These are phyloP conservation scores for Petunia axillaris DNA, from an alignment of 257 asterid genomes.

Conservation along the genomic window DNA sequence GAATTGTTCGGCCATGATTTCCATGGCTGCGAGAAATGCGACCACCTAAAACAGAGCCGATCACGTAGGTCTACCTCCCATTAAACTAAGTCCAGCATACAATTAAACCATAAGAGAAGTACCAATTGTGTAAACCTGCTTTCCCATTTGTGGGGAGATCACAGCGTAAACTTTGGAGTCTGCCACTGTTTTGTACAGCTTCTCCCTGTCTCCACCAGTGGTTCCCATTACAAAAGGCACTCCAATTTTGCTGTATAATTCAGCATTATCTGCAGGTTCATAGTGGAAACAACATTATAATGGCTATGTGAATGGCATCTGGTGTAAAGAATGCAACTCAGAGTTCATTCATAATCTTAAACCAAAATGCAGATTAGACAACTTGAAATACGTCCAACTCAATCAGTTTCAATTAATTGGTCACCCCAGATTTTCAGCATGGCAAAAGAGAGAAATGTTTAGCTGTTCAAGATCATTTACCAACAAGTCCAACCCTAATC, in stretches of 20 bases:
- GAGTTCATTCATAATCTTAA: too few relatives aligned
- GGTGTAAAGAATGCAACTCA: not conserved
- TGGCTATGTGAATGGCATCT: not conserved
- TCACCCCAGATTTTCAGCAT: too few relatives aligned
- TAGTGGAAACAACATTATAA: not conserved
- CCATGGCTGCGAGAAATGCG: conserved; percentile 96
- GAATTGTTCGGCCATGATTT: conserved; percentile 86
- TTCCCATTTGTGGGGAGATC: conserved; percentile 99
- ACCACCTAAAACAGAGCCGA: conserved; percentile 62
- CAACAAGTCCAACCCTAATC: too few relatives aligned
- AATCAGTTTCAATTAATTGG: too few relatives aligned
- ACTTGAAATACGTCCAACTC: too few relatives aligned
- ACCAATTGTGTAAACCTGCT: conserved; percentile 60
- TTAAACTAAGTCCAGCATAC: conserved; percentile 14
- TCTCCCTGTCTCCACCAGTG: conserved; percentile 97
- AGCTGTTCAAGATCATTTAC: not conserved
- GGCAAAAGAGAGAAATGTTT: too few relatives aligned
- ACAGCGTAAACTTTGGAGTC: conserved; percentile 82
- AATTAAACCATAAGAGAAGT: not conserved
- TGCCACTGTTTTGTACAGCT: conserved; percentile 67
- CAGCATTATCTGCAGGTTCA: conserved; percentile 68
- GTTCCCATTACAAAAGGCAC: conserved; percentile 99
- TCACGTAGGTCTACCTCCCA: conserved; percentile 18
- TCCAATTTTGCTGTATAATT: conserved; percentile 81
- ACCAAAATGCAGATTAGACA: too few relatives aligned